Evolutionary conservation across 352 stramenopile genomes (phyloP).

Genomic region (Pythium oligandrum): DNA sequence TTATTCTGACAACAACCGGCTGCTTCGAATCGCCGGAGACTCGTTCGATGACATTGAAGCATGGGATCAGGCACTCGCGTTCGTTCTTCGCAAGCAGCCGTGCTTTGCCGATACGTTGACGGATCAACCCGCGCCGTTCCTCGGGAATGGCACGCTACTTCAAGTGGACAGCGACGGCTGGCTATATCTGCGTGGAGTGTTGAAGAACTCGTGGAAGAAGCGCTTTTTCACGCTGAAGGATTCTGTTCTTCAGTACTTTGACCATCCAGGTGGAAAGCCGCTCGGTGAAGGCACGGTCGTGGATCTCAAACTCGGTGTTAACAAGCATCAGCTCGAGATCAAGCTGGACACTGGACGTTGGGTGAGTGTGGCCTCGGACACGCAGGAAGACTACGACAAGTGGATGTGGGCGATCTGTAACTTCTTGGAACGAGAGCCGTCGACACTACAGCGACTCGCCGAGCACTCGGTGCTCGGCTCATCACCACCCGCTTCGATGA

Average conservation of each 20-base stretch:
- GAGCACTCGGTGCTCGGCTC: neutral
- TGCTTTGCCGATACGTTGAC: conserved; percentile 67
- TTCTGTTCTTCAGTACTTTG: conserved; percentile 54
- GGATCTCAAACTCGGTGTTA: conserved; percentile 48
- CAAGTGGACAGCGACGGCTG: conserved; percentile 60
- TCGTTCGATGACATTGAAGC: conserved; percentile 68
- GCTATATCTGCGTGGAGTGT: conserved; percentile 64
- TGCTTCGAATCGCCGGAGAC: conserved; percentile 60
- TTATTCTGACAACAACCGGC: conserved; percentile 80
- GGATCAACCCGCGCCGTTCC: conserved; percentile 52
- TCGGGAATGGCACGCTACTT: conserved; percentile 49
- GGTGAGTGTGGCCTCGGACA: conserved; percentile 61
- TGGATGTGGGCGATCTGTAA: conserved; percentile 60
- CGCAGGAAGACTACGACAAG: conserved; percentile 43
- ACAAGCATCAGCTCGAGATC: conserved; percentile 47
- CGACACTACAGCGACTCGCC: conserved; percentile 2
- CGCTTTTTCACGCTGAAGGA: conserved; percentile 72
- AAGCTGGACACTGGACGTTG: conserved; percentile 58
- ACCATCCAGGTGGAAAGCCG: conserved; percentile 51
- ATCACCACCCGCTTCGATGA: neutral
- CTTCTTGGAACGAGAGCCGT: conserved; percentile 38
- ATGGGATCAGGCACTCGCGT: conserved; percentile 60
- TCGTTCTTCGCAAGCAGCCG: conserved; percentile 38
- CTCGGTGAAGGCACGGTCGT: conserved; percentile 59
- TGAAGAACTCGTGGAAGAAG: conserved; percentile 58